Conservation (phyloP, 257 asterid species). For the Gentiana dahurica region DNA sequence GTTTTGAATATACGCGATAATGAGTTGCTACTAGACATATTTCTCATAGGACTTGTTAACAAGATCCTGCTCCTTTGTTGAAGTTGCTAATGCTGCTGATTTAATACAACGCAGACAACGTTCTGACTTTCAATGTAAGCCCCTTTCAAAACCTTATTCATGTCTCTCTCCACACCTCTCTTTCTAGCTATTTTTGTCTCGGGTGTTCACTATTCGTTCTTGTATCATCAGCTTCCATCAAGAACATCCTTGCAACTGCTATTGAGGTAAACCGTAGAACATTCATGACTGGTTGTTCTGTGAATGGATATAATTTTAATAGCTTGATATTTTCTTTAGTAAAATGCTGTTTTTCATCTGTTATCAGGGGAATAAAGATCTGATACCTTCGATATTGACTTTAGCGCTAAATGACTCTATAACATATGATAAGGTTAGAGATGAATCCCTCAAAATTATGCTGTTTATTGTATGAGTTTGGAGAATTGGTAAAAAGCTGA, state of each 20-base stretch:
- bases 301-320: background rate
- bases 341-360: constrained; percentile 9
- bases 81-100: constrained; percentile 89
- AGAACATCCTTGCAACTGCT: constrained; percentile 35
- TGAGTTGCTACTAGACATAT: constrained; percentile 30
- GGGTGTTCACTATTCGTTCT: background rate
- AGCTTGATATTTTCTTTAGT: background rate
- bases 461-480: background rate
- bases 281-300: background rate
- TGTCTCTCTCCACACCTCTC: too few species aligned
- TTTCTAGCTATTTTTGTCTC: background rate
- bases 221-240: constrained; percentile 51
- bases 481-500: constrained; percentile 19
- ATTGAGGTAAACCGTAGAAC: constrained; percentile 42
- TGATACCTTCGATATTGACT: constrained; percentile 62
- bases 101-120: constrained; percentile 84
- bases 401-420: constrained; percentile 80
- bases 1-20: constrained; percentile 17
- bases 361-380: constrained; percentile 58
- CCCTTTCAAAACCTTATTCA: constrained; percentile 3
- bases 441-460: constrained; percentile 12
- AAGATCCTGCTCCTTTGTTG: constrained; percentile 52
- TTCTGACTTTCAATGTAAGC: constrained; percentile 75
- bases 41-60: constrained; percentile 59
- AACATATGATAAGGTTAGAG: constrained; percentile 69